Conservation (phyloP, 495 filamentous ascomycete genomes). For the Aspergillus heteromorphus region DNA sequence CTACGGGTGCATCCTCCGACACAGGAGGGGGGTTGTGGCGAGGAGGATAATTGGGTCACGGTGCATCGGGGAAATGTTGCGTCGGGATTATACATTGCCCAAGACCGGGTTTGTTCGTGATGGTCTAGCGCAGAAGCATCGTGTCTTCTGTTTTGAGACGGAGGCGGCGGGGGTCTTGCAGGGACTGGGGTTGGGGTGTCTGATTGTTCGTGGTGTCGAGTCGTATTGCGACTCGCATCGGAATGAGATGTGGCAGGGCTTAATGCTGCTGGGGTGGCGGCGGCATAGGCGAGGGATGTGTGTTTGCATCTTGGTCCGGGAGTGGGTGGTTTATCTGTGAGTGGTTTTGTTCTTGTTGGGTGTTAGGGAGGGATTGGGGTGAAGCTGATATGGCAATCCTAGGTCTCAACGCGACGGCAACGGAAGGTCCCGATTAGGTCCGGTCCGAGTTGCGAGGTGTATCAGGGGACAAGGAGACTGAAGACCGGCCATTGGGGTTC, state of each 20-base stretch:
- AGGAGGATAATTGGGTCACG: conserved; percentile 2
- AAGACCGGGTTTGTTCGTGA: conserved; percentile 22
- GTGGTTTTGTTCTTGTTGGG: neutral
- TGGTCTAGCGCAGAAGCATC: conserved; percentile 9
- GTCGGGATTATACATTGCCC: conserved; percentile 29
- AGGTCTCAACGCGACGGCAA: too few relatives aligned
- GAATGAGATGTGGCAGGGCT: conserved; percentile 7
- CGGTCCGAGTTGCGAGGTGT: too few relatives aligned
- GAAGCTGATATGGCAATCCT: too few relatives aligned
- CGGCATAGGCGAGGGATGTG: conserved; percentile 31
- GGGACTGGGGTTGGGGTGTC: conserved; percentile 24
- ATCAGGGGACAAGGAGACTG: too few relatives aligned
- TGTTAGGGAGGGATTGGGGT: neutral
- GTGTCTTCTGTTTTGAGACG: conserved; percentile 37
- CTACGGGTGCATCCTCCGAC: neutral
- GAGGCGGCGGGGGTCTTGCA: conserved; percentile 35
- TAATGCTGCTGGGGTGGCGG: conserved; percentile 30
- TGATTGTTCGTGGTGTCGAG: conserved; percentile 36
- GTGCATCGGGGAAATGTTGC: conserved; percentile 35
- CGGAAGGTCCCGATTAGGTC: too few relatives aligned
- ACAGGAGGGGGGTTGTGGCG: conserved; percentile 6
- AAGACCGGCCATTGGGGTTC: too few relatives aligned
- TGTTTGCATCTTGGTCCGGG: conserved; percentile 6
- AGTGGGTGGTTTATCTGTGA: neutral
- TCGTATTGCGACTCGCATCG: conserved; percentile 39